phyloP scores from a whole-genome alignment of 352 stramenopile species.

The Pythium plurisporium region DNA sequence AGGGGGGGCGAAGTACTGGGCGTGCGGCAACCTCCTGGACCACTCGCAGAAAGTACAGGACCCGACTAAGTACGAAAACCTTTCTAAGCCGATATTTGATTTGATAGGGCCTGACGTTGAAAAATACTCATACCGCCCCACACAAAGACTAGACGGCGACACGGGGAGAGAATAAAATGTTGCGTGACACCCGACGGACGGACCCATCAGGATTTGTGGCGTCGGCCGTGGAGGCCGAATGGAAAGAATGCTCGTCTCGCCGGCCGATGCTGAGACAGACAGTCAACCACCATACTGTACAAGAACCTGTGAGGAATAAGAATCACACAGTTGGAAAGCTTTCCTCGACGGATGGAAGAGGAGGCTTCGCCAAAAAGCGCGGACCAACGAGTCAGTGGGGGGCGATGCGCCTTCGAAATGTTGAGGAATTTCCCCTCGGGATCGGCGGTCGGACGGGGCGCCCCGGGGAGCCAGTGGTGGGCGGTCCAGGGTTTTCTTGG shows the following conservation, averaged over 20 bases:
- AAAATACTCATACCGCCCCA: neutral
- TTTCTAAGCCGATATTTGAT: neutral
- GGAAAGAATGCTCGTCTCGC: no score
- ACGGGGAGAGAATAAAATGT: neutral
- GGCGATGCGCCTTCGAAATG: neutral
- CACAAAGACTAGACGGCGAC: neutral
- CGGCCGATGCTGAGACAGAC: no score
- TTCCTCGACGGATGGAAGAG: no score
- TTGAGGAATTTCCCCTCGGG: neutral
- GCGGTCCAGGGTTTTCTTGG: neutral
- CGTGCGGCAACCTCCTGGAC: neutral
- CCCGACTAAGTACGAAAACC: conserved; percentile 1
- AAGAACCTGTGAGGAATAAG: no score
- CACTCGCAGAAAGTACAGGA: neutral
- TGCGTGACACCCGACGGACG: no score
- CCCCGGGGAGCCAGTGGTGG: neutral
- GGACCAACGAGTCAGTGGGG: no score
- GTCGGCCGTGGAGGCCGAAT: no score
- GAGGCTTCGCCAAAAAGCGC: no score
- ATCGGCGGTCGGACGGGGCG: neutral
- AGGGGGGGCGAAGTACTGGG: conserved; percentile 7
- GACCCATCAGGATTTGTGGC: no score
- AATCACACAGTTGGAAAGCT: no score
- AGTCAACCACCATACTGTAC: neutral
- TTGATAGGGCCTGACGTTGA: neutral